Evolutionary conservation across 176 grass and related monocot species (phyloP).

Genomic region (Paspalum vaginatum): DNA sequence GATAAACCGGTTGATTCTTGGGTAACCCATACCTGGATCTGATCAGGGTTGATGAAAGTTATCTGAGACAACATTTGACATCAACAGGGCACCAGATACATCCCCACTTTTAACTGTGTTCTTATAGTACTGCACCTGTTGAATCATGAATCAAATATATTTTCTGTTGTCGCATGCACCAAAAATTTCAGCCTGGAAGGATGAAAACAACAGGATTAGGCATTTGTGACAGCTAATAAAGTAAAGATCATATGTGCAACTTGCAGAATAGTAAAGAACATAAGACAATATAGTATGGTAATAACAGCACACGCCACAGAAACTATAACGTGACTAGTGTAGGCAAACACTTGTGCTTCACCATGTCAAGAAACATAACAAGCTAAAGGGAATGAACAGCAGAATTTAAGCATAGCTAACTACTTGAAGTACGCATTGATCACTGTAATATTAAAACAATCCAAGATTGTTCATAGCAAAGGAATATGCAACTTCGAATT

Average conservation of each 20-base stretch:
- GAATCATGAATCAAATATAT: constrained; percentile 30
- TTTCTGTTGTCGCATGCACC: not conserved
- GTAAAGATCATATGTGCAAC: not conserved
- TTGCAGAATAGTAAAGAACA: not conserved
- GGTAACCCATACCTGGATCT: not conserved
- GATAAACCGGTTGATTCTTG: too few species aligned
- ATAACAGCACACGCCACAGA: constrained; percentile 1
- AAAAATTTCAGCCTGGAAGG: constrained; percentile 35
- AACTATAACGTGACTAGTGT: not conserved
- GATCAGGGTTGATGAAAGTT: not conserved
- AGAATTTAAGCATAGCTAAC: not conserved
- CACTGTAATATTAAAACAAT: not conserved
- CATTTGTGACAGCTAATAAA: constrained; percentile 1
- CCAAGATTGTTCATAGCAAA: not conserved
- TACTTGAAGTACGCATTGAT: not conserved
- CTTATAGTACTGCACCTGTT: constrained; percentile 6
- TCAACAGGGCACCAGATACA: constrained; percentile 16
- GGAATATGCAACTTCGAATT: not conserved
- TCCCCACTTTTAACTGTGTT: constrained; percentile 22
- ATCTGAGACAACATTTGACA: constrained; percentile 19
- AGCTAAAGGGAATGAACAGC: not conserved
- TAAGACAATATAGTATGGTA: not conserved
- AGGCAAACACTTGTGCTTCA: not conserved
- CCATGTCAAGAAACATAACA: not conserved
- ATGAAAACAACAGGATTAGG: constrained; percentile 23